These are phyloP conservation scores for Nyssa sinensis DNA, from an alignment of 148 eudicot species.

Conservation along the genomic window DNA sequence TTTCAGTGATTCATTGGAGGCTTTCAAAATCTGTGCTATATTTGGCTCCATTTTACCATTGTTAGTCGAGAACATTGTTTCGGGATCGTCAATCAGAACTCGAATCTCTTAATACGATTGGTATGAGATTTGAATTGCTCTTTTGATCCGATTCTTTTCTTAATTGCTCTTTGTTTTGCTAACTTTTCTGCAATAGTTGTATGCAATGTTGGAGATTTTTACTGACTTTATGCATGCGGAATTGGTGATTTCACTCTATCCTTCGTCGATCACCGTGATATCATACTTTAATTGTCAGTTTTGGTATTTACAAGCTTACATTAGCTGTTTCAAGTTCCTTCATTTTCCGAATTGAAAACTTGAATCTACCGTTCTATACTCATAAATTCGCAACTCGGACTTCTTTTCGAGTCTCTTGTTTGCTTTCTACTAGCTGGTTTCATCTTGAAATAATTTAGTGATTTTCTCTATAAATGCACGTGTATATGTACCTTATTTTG, in stretches of 20 bases:
- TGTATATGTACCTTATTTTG: background rate
- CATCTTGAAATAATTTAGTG: background rate
- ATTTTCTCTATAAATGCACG: background rate
- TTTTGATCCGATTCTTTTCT: background rate
- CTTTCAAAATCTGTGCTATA: too few species aligned
- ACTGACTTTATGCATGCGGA: background rate
- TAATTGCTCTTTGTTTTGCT: background rate
- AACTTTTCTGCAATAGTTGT: background rate
- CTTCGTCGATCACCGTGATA: too few species aligned
- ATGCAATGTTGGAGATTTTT: background rate
- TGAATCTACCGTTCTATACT: too few species aligned
- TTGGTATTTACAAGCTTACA: background rate
- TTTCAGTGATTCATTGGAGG: background rate
- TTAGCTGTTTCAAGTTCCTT: background rate
- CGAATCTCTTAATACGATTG: background rate
- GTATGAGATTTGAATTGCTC: background rate
- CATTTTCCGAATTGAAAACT: too few species aligned
- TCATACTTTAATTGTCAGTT: background rate
- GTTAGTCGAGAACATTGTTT: background rate
- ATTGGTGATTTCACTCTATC: too few species aligned
- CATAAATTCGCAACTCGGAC: background rate
- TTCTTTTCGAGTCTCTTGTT: background rate
- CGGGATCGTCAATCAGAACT: background rate
- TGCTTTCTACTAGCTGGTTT: background rate
- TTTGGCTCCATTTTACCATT: background rate